A percentile compares a stretch with the other conserved stretches of the same genome.
Conservation (phyloP, 1,284 basidiomycete species). For the Leccinum pachyderme region DNA sequence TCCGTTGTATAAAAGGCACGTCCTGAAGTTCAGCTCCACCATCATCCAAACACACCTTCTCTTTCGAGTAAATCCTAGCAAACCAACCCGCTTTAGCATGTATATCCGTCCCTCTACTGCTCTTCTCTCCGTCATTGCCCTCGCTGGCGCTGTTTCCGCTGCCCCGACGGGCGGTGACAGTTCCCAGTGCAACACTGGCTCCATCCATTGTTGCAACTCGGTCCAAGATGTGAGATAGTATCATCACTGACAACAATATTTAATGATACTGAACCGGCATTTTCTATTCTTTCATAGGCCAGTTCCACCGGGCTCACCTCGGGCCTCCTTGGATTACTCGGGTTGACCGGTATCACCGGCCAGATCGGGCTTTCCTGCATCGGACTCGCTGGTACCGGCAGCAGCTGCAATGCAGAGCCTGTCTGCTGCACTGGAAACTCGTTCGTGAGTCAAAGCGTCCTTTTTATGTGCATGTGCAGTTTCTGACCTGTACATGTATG, state of each 20-base stretch:
- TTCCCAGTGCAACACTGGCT: constrained; percentile 15
- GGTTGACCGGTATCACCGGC: not conserved
- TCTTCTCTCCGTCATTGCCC: constrained; percentile 9
- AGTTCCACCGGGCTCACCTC: not conserved
- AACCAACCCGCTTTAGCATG: constrained; percentile 9
- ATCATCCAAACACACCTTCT: not conserved
- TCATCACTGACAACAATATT: not conserved
- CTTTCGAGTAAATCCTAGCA: not conserved
- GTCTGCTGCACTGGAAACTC: constrained; percentile 17
- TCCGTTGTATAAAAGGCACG: not conserved
- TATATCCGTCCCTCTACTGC: constrained; percentile 6
- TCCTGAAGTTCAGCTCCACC: not conserved
- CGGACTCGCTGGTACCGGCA: not conserved
- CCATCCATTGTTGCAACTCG: constrained; percentile 14
- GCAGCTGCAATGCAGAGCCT: constrained; percentile 12
- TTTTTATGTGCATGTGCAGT: not conserved
- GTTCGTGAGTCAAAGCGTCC: constrained; percentile 12
- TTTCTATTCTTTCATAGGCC: constrained; percentile 1
- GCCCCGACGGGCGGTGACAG: not conserved
- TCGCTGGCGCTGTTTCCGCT: constrained; percentile 9
- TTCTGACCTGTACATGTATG: not conserved
- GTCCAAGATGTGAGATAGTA: constrained; percentile 1
- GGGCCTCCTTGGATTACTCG: not conserved
- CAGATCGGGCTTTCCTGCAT: constrained; percentile 15
- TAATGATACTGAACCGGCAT: not conserved